These are phyloP conservation scores for Geranium rotundifolium DNA, from an alignment of 345 rosid genomes.

Conservation along the genomic window DNA sequence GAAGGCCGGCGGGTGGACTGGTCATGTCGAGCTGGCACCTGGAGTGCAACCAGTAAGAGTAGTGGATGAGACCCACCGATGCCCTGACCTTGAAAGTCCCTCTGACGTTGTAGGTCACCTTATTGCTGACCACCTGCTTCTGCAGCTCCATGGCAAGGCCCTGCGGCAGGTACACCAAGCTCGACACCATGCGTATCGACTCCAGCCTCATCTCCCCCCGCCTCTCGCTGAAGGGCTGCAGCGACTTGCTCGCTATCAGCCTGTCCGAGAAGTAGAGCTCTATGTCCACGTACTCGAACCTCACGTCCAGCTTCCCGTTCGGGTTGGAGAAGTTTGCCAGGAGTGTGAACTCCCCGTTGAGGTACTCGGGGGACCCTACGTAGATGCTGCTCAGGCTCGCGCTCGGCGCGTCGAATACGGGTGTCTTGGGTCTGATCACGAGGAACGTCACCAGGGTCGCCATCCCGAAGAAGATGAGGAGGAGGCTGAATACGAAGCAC, in stretches of 20 bases:
- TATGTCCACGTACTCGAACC: conserved; percentile 42
- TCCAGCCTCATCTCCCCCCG: conserved; percentile 39
- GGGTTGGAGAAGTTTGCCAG: conserved; percentile 70
- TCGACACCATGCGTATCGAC: conserved; percentile 57
- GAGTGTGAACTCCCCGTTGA: conserved; percentile 66
- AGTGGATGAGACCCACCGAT: conserved; percentile 51
- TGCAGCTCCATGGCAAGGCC: conserved; percentile 44
- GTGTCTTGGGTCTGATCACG: conserved; percentile 51
- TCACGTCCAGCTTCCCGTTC: conserved; percentile 48
- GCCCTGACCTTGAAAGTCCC: conserved; percentile 64
- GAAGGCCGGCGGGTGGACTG: conserved; percentile 71
- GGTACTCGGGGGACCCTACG: conserved; percentile 69
- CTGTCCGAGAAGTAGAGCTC: conserved; percentile 62
- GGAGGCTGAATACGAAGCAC: conserved; percentile 64
- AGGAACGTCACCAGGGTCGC: conserved; percentile 62
- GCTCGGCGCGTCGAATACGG: conserved; percentile 56
- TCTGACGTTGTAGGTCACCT: conserved; percentile 45
- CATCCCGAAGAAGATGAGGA: conserved; percentile 63
- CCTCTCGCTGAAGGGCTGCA: conserved; percentile 58
- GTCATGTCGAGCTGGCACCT: conserved; percentile 57
- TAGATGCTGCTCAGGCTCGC: conserved; percentile 62
- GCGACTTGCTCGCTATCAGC: conserved; percentile 40
- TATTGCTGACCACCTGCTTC: conserved; percentile 57
- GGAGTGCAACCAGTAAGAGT: conserved; percentile 66
- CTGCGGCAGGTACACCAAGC: conserved; percentile 66